Conservation (phyloP, 2,329 filamentous ascomycete species). For the Nannizzia gypsea region DNA sequence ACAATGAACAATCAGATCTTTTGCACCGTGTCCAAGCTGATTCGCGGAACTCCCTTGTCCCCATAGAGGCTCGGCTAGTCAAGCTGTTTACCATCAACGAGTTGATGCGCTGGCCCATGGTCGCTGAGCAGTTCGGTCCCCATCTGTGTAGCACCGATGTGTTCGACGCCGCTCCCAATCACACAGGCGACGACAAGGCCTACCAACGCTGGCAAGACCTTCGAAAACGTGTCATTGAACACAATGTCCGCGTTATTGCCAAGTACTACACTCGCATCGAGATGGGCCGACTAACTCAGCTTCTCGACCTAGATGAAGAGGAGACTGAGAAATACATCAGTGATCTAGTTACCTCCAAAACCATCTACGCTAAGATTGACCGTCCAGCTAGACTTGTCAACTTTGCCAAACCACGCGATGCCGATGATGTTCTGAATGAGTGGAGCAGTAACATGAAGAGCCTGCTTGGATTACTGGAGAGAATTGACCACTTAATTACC, state of each 20-base stretch:
- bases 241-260: conserved; percentile 93
- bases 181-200: conserved; percentile 61
- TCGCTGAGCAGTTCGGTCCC: conserved; percentile 75
- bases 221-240: conserved; percentile 96
- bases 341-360: conserved; percentile 93
- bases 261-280: conserved; percentile 98
- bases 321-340: conserved; percentile 99
- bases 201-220: conserved; percentile 83
- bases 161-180: conserved; percentile 55
- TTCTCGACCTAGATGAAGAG: conserved; percentile 83
- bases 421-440: conserved; percentile 93
- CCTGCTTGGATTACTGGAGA: conserved; percentile 68
- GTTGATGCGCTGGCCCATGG: conserved; percentile 96
- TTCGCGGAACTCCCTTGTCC: conserved; percentile 63
- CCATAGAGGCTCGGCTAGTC: conserved; percentile 71
- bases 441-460: conserved; percentile 99
- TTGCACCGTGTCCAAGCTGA: conserved; percentile 87
- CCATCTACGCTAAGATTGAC: conserved; percentile 95
- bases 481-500: conserved; percentile 95
- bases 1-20: conserved; percentile 97
- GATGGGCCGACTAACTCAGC: conserved; percentile 76
- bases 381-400: conserved; percentile 81
- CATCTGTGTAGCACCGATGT: conserved; percentile 84
- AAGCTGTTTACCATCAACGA: conserved; percentile 93
- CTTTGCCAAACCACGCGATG: conserved; percentile 88